These are phyloP conservation scores for Ogataea corticis DNA, from an alignment of 805 yeast species.

Conservation along the genomic window DNA sequence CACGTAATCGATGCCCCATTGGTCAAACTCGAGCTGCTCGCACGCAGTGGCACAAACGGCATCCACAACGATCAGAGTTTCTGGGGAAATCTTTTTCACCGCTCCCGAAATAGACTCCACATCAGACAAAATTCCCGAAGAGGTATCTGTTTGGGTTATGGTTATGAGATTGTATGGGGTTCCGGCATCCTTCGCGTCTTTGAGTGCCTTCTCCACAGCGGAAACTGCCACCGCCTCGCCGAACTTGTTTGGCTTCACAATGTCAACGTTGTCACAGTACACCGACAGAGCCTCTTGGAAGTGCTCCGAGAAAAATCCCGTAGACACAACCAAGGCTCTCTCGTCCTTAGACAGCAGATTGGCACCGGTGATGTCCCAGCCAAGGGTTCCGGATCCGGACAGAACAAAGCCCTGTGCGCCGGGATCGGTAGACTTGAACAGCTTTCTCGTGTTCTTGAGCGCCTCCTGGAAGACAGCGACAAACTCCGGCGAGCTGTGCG, in stretches of 20 bases:
- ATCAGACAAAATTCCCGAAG: slow-evolving; percentile 87
- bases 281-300: slow-evolving; percentile 73
- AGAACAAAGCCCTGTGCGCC: slow-evolving; percentile 79
- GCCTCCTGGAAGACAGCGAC: slow-evolving; percentile 69
- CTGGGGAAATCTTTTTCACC: slow-evolving; percentile 70
- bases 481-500: slow-evolving; percentile 90
- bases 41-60: slow-evolving; percentile 95
- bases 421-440: slow-evolving; percentile 69
- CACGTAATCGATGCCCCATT: slow-evolving; percentile 87
- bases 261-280: slow-evolving; percentile 78
- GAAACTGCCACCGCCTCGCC: slow-evolving; percentile 69
- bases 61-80: slow-evolving; percentile 82
- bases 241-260: slow-evolving; percentile 59
- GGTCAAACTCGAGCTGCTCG: slow-evolving; percentile 80
- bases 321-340: slow-evolving; percentile 75
- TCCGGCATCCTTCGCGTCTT: slow-evolving; percentile 33
- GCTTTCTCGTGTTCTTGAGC: slow-evolving; percentile 63
- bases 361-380: slow-evolving; percentile 89
- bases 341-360: slow-evolving; percentile 70
- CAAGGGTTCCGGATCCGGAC: slow-evolving; percentile 91
- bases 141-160: slow-evolving; percentile 94
- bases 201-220: slow-evolving; percentile 56
- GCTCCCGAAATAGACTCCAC: slow-evolving; percentile 60
- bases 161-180: slow-evolving; percentile 64
- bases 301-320: slow-evolving; percentile 87